Conservation (phyloP, 2,329 filamentous ascomycete species). For the Cladosporium sphaerospermum region DNA sequence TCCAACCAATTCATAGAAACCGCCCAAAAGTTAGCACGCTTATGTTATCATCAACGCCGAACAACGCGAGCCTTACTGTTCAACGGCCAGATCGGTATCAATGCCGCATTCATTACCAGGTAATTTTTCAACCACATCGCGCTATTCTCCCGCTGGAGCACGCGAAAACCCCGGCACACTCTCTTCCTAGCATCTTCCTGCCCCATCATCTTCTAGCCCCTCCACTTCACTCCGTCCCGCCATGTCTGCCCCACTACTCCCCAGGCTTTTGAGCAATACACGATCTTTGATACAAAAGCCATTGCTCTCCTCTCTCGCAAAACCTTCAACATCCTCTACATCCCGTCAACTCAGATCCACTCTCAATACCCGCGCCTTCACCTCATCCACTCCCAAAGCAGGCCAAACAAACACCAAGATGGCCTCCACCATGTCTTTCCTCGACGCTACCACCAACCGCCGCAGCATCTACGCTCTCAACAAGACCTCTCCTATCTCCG, state of each 20-base stretch:
- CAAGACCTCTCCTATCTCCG: constrained; percentile 62
- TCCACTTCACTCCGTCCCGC: background rate
- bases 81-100: no score
- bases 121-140: no score
- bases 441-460: constrained; percentile 61
- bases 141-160: no score
- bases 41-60: no score
- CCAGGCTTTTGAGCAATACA: background rate
- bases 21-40: no score
- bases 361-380: background rate
- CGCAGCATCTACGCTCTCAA: constrained; percentile 47
- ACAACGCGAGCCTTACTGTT: no score
- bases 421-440: constrained; percentile 41
- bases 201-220: background rate
- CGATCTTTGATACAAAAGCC: constrained; percentile 2
- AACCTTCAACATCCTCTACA: background rate
- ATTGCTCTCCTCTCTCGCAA: background rate
- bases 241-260: constrained; percentile 9
- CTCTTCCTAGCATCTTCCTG: background rate
- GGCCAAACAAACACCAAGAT: constrained; percentile 26
- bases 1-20: no score
- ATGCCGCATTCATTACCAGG: no score
- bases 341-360: background rate
- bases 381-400: constrained; percentile 15
- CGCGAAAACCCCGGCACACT: no score